These are phyloP conservation scores for Lophium mytilinum DNA, from an alignment of 495 filamentous ascomycete genomes.

Conservation along the genomic window DNA sequence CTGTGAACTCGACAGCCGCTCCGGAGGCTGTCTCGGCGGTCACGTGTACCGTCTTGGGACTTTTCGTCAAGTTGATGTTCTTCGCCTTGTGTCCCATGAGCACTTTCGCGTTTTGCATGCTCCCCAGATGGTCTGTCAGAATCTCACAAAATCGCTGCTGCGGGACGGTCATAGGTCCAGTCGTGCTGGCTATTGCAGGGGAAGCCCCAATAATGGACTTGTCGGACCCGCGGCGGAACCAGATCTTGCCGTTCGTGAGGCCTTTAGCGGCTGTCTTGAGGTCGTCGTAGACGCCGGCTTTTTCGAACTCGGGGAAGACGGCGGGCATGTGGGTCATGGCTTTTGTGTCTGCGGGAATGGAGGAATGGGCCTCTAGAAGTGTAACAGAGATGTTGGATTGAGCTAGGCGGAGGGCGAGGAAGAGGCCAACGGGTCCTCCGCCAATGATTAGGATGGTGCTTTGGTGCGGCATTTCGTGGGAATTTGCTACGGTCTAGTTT, in stretches of 20 bases:
- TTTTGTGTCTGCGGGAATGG: not conserved
- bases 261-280: not conserved
- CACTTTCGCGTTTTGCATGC: not conserved
- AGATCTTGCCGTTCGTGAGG: constrained; percentile 1
- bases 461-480: too few species aligned
- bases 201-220: constrained; percentile 1
- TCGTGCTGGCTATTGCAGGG: not conserved
- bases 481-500: too few species aligned
- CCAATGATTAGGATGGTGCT: constrained; percentile 8
- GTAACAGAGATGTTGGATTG: constrained; percentile 5
- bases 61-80: not conserved
- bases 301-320: constrained; percentile 11
- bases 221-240: constrained; percentile 4
- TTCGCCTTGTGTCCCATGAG: not conserved
- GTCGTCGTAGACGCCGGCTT: constrained; percentile 1
- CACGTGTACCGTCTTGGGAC: not conserved
- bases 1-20: not conserved
- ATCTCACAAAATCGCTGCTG: constrained; percentile 12
- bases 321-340: constrained; percentile 14
- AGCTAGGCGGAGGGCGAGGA: constrained; percentile 15
- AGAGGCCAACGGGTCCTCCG: constrained; percentile 15
- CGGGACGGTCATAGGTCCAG: constrained; percentile 6
- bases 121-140: not conserved
- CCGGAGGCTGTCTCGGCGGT: not conserved
- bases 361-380: constrained; percentile 1